Evolutionary conservation across 768 basidiomycete species (phyloP).

Genomic region (Myochromella boudieri): DNA sequence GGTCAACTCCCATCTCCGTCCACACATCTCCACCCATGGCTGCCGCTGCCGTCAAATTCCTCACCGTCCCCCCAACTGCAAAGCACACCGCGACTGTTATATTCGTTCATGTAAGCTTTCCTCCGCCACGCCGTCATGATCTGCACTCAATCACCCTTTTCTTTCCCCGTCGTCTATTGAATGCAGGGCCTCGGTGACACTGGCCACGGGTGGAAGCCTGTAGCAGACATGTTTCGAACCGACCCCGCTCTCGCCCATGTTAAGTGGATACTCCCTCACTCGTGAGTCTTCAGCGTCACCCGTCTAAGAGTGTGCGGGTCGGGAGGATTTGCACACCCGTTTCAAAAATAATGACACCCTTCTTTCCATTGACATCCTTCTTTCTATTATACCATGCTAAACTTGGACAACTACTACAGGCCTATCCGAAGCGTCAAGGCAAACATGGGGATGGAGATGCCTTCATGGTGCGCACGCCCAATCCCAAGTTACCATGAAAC

Average conservation of each 20-base stretch:
- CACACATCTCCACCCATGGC: conserved; percentile 28
- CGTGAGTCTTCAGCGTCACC: conserved; percentile 42
- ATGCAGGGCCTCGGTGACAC: conserved; percentile 73
- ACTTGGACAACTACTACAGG: conserved; percentile 29
- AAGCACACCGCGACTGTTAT: conserved; percentile 87
- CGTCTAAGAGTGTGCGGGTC: no score
- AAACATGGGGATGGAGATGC: conserved; percentile 73
- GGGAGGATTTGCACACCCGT: no score
- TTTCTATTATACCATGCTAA: conserved; percentile 2
- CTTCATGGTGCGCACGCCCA: conserved; percentile 63
- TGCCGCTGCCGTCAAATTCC: conserved; percentile 40
- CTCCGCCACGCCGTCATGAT: conserved; percentile 1
- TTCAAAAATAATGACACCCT: background rate
- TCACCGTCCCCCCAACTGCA: conserved; percentile 51
- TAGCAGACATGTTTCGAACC: conserved; percentile 64
- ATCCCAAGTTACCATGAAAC: background rate
- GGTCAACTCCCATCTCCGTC: conserved; percentile 17
- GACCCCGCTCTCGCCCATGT: conserved; percentile 64
- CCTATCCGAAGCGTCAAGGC: conserved; percentile 65
- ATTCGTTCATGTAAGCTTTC: conserved; percentile 75
- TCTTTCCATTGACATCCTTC: background rate
- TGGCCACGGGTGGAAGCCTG: conserved; percentile 74
- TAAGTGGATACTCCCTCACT: conserved; percentile 89
- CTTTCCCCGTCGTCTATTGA: conserved; percentile 5
- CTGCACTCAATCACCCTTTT: conserved; percentile 4